A percentile compares a stretch with the other conserved stretches of the same genome.
Conservation (phyloP, 257 asterid genomes). For the Penstemon eatonii region DNA sequence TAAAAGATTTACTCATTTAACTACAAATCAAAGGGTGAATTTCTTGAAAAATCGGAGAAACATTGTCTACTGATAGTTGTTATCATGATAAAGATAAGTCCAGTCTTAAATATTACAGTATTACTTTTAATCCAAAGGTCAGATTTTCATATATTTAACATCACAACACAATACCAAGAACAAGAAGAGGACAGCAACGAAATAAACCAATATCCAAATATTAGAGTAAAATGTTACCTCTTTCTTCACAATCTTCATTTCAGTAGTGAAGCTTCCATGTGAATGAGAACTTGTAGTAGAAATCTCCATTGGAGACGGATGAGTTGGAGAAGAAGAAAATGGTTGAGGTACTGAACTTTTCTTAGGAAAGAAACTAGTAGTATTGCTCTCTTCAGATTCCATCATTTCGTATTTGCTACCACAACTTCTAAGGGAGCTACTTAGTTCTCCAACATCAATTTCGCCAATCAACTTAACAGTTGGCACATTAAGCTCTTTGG, state of each 20-base stretch:
- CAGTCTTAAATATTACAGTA: too few relatives aligned
- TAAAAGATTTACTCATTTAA: not conserved
- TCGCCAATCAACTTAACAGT: slow-evolving; percentile 64
- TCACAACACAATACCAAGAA: not conserved
- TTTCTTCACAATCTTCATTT: slow-evolving; percentile 39
- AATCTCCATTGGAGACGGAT: slow-evolving; percentile 18
- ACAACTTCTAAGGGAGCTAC: slow-evolving; percentile 37
- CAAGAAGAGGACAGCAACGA: not conserved
- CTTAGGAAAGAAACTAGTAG: slow-evolving; percentile 7
- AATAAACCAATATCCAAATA: not conserved
- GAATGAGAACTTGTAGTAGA: slow-evolving; percentile 35
- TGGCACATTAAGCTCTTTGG: slow-evolving; percentile 35
- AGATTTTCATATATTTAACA: not conserved
- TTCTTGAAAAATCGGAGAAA: too few relatives aligned
- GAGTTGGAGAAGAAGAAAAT: slow-evolving; percentile 26
- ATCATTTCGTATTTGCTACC: slow-evolving; percentile 21
- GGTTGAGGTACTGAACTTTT: slow-evolving; percentile 22
- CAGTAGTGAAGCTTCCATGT: slow-evolving; percentile 48
- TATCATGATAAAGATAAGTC: not conserved
- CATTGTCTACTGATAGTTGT: too few relatives aligned
- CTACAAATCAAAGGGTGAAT: not conserved
- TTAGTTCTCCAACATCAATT: slow-evolving; percentile 40
- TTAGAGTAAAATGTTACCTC: slow-evolving; percentile 43
- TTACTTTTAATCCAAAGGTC: too few relatives aligned
- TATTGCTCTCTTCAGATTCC: slow-evolving; percentile 36